Percentiles rank a stretch among this genome's conserved stretches.
phyloP scores from a whole-genome alignment of 2,329 filamentous ascomycete genomes.

The Fusarium denticulatum region DNA sequence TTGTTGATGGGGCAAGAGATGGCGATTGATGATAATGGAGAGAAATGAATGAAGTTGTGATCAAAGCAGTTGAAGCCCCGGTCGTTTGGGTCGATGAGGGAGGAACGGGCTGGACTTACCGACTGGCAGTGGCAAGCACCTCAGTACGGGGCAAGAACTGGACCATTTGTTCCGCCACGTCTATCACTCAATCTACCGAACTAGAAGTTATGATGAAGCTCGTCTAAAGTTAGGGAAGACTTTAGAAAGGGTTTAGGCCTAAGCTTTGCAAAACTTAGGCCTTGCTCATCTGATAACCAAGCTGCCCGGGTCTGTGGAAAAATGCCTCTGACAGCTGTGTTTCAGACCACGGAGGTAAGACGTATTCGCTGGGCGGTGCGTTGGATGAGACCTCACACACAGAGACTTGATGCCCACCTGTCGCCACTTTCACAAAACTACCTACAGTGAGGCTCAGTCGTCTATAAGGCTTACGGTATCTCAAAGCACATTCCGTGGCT shows the following conservation, averaged over 20 bases:
- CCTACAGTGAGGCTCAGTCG: no score
- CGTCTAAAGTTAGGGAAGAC: neutral
- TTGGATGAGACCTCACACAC: no score
- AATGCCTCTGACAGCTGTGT: no score
- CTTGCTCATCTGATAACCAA: neutral
- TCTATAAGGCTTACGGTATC: no score
- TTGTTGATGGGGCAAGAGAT: neutral
- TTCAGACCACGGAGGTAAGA: no score
- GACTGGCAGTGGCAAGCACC: neutral
- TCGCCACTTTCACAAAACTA: no score
- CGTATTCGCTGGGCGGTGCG: no score
- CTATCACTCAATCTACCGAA: neutral
- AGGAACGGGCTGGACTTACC: neutral
- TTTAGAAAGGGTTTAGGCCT: neutral
- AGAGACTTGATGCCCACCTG: no score
- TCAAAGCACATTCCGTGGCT: no score
- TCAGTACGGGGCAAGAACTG: neutral
- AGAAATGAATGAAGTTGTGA: neutral
- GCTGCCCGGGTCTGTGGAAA: no score
- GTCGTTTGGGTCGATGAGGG: neutral
- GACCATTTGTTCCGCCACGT: neutral
- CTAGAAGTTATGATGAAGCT: neutral
- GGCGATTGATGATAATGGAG: no score
- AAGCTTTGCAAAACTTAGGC: neutral
- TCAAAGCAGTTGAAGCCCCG: neutral